Evolutionary conservation across 768 basidiomycete species (phyloP).

Genomic region (Coprinopsis sp.): DNA sequence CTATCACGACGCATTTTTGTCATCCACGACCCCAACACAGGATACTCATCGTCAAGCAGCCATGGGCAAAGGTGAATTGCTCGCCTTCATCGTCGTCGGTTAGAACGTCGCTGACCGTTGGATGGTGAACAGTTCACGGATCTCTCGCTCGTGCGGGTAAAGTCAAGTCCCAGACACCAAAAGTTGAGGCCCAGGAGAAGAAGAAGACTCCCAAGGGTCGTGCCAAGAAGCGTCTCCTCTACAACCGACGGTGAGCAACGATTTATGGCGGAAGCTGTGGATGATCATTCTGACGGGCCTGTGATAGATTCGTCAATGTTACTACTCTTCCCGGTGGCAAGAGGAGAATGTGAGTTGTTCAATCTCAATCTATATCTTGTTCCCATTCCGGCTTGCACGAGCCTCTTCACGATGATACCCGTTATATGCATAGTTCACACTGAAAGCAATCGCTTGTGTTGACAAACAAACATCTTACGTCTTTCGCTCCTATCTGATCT

Average conservation of each 20-base stretch:
- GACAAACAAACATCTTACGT: conserved; percentile 83
- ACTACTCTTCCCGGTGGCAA: conserved; percentile 89
- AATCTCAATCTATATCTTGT: conserved; percentile 13
- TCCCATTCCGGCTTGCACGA: conserved; percentile 2
- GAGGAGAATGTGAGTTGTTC: conserved; percentile 83
- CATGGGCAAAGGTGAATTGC: conserved; percentile 65
- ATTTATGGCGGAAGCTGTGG: not conserved
- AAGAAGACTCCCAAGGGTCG: conserved; percentile 97
- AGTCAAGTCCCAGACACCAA: conserved; percentile 97
- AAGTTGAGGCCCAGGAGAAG: conserved; percentile 99
- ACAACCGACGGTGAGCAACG: conserved; percentile 80
- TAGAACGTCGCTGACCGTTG: conserved; percentile 2
- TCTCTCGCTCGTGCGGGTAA: conserved; percentile 99
- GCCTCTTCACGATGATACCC: conserved; percentile 48
- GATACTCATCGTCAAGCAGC: conserved; percentile 56
- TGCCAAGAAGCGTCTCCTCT: conserved; percentile 93
- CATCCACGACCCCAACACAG: conserved; percentile 28
- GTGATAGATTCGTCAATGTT: conserved; percentile 83
- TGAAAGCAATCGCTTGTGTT: conserved; percentile 85
- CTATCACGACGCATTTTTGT: too few species aligned
- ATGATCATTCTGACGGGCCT: conserved; percentile 5
- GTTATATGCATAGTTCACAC: conserved; percentile 93
- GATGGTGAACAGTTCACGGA: conserved; percentile 73
- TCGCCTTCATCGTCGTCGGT: conserved; percentile 11
- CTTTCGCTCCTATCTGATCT: conserved; percentile 99